phyloP scores from a whole-genome alignment of 495 filamentous ascomycete genomes.

The Penicillium cosmopolitanum region DNA sequence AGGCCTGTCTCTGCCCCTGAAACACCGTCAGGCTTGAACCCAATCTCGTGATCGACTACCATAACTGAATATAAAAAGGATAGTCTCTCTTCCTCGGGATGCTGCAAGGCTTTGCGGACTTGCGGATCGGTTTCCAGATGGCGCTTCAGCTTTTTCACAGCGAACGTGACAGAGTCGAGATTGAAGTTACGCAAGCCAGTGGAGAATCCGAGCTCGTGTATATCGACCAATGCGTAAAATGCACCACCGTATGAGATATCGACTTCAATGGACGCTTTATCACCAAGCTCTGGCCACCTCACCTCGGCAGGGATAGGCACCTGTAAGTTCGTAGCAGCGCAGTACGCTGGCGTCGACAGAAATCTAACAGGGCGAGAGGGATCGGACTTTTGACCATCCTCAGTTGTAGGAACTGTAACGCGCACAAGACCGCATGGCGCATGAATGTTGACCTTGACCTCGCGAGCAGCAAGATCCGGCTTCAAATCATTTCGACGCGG shows the following conservation, averaged over 20 bases:
- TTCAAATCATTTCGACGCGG: constrained; percentile 20
- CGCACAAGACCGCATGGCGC: constrained; percentile 25
- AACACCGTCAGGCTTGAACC: not conserved
- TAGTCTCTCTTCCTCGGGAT: constrained; percentile 22
- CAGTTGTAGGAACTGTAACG: constrained; percentile 22
- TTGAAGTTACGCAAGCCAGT: constrained; percentile 18
- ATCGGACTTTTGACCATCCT: constrained; percentile 22
- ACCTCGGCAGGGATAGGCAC: constrained; percentile 24
- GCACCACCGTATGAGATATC: constrained; percentile 32
- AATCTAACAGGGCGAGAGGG: constrained; percentile 26
- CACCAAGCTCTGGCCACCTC: constrained; percentile 27
- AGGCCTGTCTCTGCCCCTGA: constrained; percentile 19
- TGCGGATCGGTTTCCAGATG: constrained; percentile 21
- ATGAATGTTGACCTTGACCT: constrained; percentile 23
- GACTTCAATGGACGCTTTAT: constrained; percentile 5
- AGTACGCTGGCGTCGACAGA: constrained; percentile 31
- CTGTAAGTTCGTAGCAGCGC: constrained; percentile 14
- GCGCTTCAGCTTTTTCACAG: constrained; percentile 20
- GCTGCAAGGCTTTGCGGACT: constrained; percentile 16
- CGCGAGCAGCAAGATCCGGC: constrained; percentile 10
- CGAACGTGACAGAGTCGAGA: constrained; percentile 15
- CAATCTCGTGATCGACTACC: constrained; percentile 5
- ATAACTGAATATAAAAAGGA: constrained; percentile 24
- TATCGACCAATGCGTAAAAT: constrained; percentile 29
- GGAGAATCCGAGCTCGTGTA: constrained; percentile 23